Base-by-base conservation (phyloP, 2,329 filamentous ascomycete species). In the Colletotrichum theobromicola region DNA sequence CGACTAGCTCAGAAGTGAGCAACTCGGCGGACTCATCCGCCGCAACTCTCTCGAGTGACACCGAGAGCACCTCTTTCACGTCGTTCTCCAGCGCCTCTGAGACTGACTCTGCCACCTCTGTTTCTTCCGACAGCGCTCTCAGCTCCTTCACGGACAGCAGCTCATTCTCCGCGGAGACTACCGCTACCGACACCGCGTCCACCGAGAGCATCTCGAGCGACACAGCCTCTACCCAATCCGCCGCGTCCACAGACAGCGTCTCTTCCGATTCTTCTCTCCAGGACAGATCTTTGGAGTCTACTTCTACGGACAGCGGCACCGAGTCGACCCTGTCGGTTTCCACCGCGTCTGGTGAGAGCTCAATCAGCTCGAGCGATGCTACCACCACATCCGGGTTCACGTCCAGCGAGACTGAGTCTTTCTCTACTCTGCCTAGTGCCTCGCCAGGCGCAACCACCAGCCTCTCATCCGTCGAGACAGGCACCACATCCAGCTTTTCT, bases 11-110 rank as follows among this genome's bases (percentile, higher is more conserved):
- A 21, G 42, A 46, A 46, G 42, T 46, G 18, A 46, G 42, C 42
- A 0, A 4, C 4, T 46, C 42, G 0, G 10, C 42, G 7, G 42
- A 46, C n/a, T 46, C 42, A 46, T 46, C 42, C 10, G 18, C 42
- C 0, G 4, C 42, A 1, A 46, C 5, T 13, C 3, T 46, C 21
- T 46, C 42, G 42, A 46, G 42, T 21, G 5, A 46, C 1, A 0
- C 42, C 0, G n/a, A 46, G 10, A 46, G 42, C 42, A 46, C 42
- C 0, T 21, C 42, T 7, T 46, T 46, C 42, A 46, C 42, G 10
- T 46, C 42, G n/a, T 46, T 46, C n/a, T 21, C 42, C 13, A n/a
- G 18, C 18, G 42, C 42, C 42, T 46, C 42, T 13, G 42, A 46
- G 2, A 46, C 42, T 21, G 42, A 46, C 0, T 46, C 42, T 0